Evolutionary conservation across 495 filamentous ascomycete species (phyloP).

Genomic region (Podospora fimiseda): DNA sequence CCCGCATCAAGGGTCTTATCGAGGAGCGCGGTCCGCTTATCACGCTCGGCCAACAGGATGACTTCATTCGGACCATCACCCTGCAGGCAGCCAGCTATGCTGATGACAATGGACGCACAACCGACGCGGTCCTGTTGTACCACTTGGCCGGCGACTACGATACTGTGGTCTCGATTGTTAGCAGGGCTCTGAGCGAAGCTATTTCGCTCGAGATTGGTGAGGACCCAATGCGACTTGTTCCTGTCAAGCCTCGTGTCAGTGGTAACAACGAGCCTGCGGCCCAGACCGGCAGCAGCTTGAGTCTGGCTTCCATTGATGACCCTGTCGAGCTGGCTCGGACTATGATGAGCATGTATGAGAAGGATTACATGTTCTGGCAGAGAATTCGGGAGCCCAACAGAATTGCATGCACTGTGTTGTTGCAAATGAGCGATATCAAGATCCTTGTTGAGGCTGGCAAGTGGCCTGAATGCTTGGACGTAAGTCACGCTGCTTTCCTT

Average conservation of each 20-base stretch:
- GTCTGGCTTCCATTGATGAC: constrained; percentile 80
- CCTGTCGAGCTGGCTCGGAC: constrained; percentile 69
- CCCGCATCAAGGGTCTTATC: constrained; percentile 74
- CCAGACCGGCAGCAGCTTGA: constrained; percentile 55
- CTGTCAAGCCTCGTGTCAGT: constrained; percentile 59
- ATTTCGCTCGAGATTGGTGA: constrained; percentile 75
- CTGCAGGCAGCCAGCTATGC: constrained; percentile 83
- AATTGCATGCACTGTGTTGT: constrained; percentile 62
- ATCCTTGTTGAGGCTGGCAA: constrained; percentile 56
- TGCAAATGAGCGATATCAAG: constrained; percentile 75
- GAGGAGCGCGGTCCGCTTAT: constrained; percentile 85
- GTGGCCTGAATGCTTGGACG: constrained; percentile 76
- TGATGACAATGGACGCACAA: constrained; percentile 85
- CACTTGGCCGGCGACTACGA: constrained; percentile 94
- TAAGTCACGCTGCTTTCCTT: constrained; percentile 51
- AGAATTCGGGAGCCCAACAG: constrained; percentile 62
- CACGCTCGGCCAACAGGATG: constrained; percentile 65
- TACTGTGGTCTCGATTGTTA: constrained; percentile 79
- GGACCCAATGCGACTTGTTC: constrained; percentile 65
- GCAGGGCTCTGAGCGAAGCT: constrained; percentile 82
- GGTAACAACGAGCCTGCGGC: constrained; percentile 24
- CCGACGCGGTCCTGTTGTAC: constrained; percentile 89
- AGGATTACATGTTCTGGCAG: constrained; percentile 64
- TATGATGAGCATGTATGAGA: constrained; percentile 75
- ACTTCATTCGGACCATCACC: constrained; percentile 82